Evolutionary conservation across 2,329 filamentous ascomycete genomes (phyloP), one percentile per base, ranked within the genome.

Genomic region (Fusarium lateritium): DNA sequence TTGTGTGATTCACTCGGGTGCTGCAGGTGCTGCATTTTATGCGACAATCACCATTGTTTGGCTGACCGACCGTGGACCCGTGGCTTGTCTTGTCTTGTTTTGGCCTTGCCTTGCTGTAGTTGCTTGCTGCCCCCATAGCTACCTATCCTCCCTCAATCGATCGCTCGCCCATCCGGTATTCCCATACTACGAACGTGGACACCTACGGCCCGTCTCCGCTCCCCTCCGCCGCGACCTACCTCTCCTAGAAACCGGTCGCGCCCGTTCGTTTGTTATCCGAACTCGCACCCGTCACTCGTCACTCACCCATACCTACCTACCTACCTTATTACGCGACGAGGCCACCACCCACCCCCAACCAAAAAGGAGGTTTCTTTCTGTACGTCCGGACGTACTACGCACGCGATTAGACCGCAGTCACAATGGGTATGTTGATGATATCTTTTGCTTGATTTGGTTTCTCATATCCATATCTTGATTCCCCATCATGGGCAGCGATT

Each of bases 21-120:
- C 62, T 70, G 62, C 63, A 75, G 73, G 72, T 77, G 74, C 73
- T 76, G 67, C 62, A 15, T 60, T 76, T 72, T 71, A 77, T 75
- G 76, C 76, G 75, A 77, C 67, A 76, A 67, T 72, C 69, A 69
- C 74, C 65, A 44, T 72, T 70, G 64, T 75, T 67, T 70, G 61
- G 57, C 65, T 72, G 70, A 70, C 72, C 67, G 73, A 77, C 74
- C 75, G 72, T 66, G 61, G 65, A 62, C 59, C 55, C 49, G 67
- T 76, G 71, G 75, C 75, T 75, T 76, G 65, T 70, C 70, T 60
- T 68, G 45, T 51, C 57, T 56, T 26, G 36, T 31, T 44, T 56
- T 63, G 68, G 65, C 67, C 21, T 47, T 58, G 42, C 39, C 45
- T 39, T 53, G 34, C 38, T 40, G 22, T 24, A 38, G 46, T 26